Evolutionary conservation across 148 eudicot species (phyloP), one percentile per base, ranked within the genome.

Genomic region (Diospyros lotus): DNA sequence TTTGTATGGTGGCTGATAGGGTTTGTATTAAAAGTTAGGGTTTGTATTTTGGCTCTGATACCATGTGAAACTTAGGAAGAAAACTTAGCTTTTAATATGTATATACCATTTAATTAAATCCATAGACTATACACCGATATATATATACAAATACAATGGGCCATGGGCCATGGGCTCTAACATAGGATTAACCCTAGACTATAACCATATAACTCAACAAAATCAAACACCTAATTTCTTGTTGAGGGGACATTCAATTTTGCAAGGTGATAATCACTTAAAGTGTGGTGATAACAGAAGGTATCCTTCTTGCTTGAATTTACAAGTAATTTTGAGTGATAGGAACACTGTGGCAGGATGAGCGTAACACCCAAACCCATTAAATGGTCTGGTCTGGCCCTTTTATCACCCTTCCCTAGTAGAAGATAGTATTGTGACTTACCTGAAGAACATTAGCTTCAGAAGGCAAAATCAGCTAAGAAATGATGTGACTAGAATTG

Each of bases 291-390:
- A 43, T 66, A 15, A n/a, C 15, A 45, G 4, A 15, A 13, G 63
- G 63, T 15, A 55, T 41, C 42, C n/a, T 71, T 71, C 39, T 71
- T 58, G 51, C n/a, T 42, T 42, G 8, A 71, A 71, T 59, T 58
- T 58, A 45, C 41, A 45, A 43, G 41, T 44, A 58, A 58, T 41
- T 15, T 8, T 42, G 8, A 44, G 14, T 56, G 41, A 39, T 41
- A 53, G 17, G 2, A 28, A 6, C 15, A 6, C 69, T 66, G 52
- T 66, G 18, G 51, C 69, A 65, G 52, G 8, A 48, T 48, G 52
- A 48, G 52, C 52, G 8, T 48, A 48, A 4, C 52, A 48, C 6
- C 52, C 8, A 48, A 60, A 4, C 10, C 64, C 40, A 60, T 48
- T 60, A 41, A 60, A 18, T 60, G 40, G 64, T 60, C 64, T 17